A percentile compares a stretch with the other conserved stretches of the same genome.
Evolutionary conservation across 257 asterid species (phyloP).

Genomic region (Gardenia jasminoides): DNA sequence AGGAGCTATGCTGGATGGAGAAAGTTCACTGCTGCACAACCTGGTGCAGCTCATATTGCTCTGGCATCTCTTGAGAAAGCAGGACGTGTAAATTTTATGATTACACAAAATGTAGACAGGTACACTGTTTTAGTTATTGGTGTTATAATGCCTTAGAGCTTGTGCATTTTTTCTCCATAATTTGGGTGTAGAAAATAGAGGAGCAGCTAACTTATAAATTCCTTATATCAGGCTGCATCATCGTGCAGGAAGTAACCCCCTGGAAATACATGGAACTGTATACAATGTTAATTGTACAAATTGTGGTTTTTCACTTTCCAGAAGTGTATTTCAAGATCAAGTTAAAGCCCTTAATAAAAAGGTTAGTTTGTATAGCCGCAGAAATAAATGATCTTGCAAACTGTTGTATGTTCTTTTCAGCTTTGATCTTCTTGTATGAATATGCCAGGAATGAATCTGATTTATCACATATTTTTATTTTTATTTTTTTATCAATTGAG

Average conservation of each 20-base stretch:
- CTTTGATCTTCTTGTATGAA: not conserved
- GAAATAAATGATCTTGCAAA: not conserved
- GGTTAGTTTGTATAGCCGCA: conserved; percentile 40
- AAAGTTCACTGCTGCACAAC: conserved; percentile 80
- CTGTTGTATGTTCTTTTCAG: not conserved
- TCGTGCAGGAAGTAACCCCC: conserved; percentile 94
- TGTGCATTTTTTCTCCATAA: not conserved
- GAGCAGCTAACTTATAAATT: not conserved
- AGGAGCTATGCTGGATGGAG: conserved; percentile 99
- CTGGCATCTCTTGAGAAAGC: conserved; percentile 86
- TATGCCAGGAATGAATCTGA: not conserved
- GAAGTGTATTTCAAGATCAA: conserved; percentile 78
- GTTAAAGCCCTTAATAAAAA: conserved; percentile 83
- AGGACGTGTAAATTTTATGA: conserved; percentile 62
- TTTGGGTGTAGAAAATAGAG: not conserved
- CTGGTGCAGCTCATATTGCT: conserved; percentile 84
- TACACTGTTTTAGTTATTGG: conserved; percentile 21
- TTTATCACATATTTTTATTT: not conserved
- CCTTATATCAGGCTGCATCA: conserved; percentile 74
- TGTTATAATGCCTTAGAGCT: not conserved
- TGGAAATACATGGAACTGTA: conserved; percentile 95
- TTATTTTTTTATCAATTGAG: no score
- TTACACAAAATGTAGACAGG: conserved; percentile 98
- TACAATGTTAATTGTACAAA: conserved; percentile 74
- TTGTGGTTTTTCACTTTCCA: conserved; percentile 75